Base-by-base conservation (phyloP, 1,284 basidiomycete genomes). In the Fomes fomentarius region DNA sequence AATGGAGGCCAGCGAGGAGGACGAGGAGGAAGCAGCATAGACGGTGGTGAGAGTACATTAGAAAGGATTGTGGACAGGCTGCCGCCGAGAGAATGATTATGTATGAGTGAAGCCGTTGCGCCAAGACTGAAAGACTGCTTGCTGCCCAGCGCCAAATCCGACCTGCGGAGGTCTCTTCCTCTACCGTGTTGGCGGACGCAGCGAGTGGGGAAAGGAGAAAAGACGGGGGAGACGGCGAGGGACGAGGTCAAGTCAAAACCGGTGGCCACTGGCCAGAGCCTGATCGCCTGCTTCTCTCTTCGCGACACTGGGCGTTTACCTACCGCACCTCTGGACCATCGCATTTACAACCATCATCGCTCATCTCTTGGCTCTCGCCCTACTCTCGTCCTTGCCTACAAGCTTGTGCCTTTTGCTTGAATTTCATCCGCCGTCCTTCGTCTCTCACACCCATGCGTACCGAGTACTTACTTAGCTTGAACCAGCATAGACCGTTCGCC, bases 121-220 rank as follows among this genome's bases (percentile, higher is more conserved):
- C 40, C 12, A 50, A 40, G 50, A 58, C n/a, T n/a, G 24, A 50
- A 54, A n/a, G n/a, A n/a, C n/a, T n/a, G n/a, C n/a, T 42, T 43
- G 59, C 59, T 61, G 56, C 50, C 56, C 56, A 58, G 56, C 56
- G 59, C 54, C 59, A 56, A 48, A 51, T 61, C 59, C 59, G 59
- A 56, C 59, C 59, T 57, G 59, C 59, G 59, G 59, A 55, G 54
- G 54, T 52, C 54, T 55, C 44, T 51, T 48, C 56, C 56, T 40
- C 53, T 39, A 33, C 49, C 46, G 41, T 50, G 44, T 17, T 35
- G 46, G 39, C 52, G 49, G 50, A 34, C 35, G 56, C 52, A 48
- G 57, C 51, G 52, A 49, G 52, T 35, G 48, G 52, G 45, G 48
- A 47, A n/a, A 26, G 22, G 46, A 46, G 46, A 28, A 45, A 41